A percentile compares a stretch with the other conserved stretches of the same genome.
These are phyloP conservation scores for Candida nonsorbophila DNA, from an alignment of 805 yeast genomes.

Conservation along the genomic window DNA sequence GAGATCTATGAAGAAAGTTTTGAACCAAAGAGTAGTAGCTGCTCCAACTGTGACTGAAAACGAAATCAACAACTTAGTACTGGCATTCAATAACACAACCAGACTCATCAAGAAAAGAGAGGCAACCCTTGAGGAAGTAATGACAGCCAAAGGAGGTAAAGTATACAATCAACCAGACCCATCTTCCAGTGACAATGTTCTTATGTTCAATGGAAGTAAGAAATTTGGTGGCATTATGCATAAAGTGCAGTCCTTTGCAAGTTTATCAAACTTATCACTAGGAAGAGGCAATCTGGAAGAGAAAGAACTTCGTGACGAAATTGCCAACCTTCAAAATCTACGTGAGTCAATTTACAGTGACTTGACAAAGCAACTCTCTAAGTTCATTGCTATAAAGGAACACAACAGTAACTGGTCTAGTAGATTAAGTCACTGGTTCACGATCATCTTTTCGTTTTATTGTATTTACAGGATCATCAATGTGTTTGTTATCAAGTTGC, in stretches of 20 bases:
- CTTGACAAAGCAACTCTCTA: conserved; percentile 14
- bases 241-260: conserved; percentile 38
- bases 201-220: conserved; percentile 6
- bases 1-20: not conserved
- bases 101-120: conserved; percentile 28
- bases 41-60: conserved; percentile 22
- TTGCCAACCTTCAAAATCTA: conserved; percentile 30
- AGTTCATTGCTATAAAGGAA: conserved; percentile 11
- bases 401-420: conserved; percentile 2
- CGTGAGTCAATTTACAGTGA: conserved; percentile 25
- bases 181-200: conserved; percentile 6
- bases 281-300: conserved; percentile 16
- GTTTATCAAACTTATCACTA: conserved; percentile 13
- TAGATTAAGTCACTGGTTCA: conserved; percentile 10
- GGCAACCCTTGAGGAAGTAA: conserved; percentile 19
- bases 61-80: conserved; percentile 29
- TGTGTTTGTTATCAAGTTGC: conserved; percentile 37
- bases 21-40: no score
- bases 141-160: conserved; percentile 17
- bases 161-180: conserved; percentile 15
- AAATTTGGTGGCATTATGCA: conserved; percentile 26
- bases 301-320: conserved; percentile 33
- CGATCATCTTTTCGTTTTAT: conserved; percentile 36
- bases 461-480: conserved; percentile 44
- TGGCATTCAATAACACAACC: conserved; percentile 37